A percentile compares a stretch with the other conserved stretches of the same genome.
phyloP scores from a whole-genome alignment of 352 stramenopile species.

The Pythium myriotylum region DNA sequence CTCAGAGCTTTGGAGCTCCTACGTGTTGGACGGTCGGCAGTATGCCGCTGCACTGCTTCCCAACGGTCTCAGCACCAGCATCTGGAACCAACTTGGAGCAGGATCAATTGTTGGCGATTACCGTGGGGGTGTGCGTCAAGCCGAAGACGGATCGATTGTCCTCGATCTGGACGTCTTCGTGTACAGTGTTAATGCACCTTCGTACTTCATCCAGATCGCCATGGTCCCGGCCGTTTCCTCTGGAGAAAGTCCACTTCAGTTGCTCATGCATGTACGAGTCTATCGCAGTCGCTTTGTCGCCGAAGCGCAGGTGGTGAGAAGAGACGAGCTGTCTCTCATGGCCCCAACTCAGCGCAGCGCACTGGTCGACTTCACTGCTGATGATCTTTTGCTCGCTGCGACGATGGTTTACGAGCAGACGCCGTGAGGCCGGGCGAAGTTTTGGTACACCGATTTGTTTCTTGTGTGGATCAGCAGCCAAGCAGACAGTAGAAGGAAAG shows the following conservation, averaged over 20 bases:
- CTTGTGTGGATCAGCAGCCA: too few species aligned
- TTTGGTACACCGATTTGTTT: too few species aligned
- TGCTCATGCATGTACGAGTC: slow-evolving; percentile 21
- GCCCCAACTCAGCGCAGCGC: slow-evolving; percentile 17
- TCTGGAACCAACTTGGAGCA: slow-evolving; percentile 19
- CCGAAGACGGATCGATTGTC: slow-evolving; percentile 24
- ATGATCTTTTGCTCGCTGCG: slow-evolving; percentile 23
- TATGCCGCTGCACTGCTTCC: slow-evolving; percentile 17
- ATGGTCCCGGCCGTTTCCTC: slow-evolving; percentile 6
- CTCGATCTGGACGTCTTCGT: slow-evolving; percentile 30
- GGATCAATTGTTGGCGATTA: slow-evolving; percentile 26
- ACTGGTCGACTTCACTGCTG: slow-evolving; percentile 19
- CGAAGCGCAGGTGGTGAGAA: background rate
- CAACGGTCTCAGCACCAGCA: slow-evolving; percentile 14
- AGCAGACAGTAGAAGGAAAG: too few species aligned
- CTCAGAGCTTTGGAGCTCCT: slow-evolving; percentile 25
- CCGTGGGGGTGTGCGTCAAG: slow-evolving; percentile 17
- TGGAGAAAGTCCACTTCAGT: background rate
- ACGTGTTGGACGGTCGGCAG: slow-evolving; percentile 22
- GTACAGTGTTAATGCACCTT: slow-evolving; percentile 23
- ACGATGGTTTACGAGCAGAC: slow-evolving; percentile 21
- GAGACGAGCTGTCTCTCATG: slow-evolving; percentile 13
- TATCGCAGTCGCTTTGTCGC: slow-evolving; percentile 22
- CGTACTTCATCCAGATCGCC: slow-evolving; percentile 28
- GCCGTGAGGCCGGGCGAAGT: background rate